These are phyloP conservation scores for Hypomontagnella submonticulosa DNA, from an alignment of 495 filamentous ascomycete species.

Conservation along the genomic window DNA sequence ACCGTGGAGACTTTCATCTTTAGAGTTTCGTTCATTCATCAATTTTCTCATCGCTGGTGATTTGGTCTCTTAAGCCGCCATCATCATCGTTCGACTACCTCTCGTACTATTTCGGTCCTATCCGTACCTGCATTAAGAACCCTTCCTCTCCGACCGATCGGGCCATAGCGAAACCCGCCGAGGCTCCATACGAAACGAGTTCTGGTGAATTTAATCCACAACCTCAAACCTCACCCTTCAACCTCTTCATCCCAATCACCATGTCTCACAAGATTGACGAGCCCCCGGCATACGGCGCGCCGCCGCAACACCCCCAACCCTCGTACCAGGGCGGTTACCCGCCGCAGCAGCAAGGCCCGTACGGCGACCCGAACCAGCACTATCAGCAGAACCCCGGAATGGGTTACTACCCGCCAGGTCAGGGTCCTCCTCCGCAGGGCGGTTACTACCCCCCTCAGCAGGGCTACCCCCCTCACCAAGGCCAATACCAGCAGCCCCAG, in stretches of 20 bases:
- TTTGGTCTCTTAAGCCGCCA: too few species aligned
- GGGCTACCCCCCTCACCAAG: constrained; percentile 39
- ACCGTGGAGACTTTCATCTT: constrained; percentile 6
- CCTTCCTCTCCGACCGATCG: background rate
- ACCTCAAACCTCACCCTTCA: background rate
- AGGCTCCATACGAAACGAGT: too few species aligned
- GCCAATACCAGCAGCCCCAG: constrained; percentile 41
- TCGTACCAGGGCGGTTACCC: constrained; percentile 45
- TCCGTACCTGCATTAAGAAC: too few species aligned
- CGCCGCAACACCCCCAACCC: constrained; percentile 46
- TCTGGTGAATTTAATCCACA: background rate
- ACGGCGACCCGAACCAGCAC: constrained; percentile 42
- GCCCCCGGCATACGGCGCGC: constrained; percentile 54
- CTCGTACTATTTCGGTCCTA: too few species aligned
- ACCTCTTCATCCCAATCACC: constrained; percentile 6
- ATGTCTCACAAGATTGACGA: constrained; percentile 57
- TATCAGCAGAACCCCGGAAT: constrained; percentile 55
- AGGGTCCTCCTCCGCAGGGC: constrained; percentile 16
- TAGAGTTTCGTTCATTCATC: background rate
- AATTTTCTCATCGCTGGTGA: too few species aligned
- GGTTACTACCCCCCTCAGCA: constrained; percentile 33
- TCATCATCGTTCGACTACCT: too few species aligned
- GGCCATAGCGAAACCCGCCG: too few species aligned
- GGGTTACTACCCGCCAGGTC: constrained; percentile 55
- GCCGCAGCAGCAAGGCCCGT: constrained; percentile 36